Evolutionary conservation across 2,329 filamentous ascomycete genomes (phyloP).

Genomic region (Microsporum audouinii): DNA sequence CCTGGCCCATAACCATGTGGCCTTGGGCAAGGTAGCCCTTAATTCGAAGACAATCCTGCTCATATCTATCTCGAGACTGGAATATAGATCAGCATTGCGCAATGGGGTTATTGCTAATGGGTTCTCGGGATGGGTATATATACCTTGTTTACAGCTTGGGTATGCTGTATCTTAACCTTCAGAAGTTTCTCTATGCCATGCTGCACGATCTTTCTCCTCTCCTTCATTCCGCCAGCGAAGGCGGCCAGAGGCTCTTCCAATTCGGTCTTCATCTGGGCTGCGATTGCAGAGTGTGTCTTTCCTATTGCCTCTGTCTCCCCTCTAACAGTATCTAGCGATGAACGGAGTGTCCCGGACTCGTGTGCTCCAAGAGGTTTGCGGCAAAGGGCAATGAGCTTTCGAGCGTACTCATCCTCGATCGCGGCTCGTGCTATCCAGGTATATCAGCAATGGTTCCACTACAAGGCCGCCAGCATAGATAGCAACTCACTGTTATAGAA

Average conservation of each 20-base stretch:
- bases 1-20: constrained; percentile 99
- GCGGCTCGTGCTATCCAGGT: constrained; percentile 59
- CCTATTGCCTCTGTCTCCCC: constrained; percentile 87
- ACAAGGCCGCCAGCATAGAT: neutral
- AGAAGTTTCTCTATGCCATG: constrained; percentile 85
- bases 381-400: constrained; percentile 74
- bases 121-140: constrained; percentile 16
- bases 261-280: constrained; percentile 89
- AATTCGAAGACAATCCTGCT: constrained; percentile 95
- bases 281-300: constrained; percentile 83
- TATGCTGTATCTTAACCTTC: constrained; percentile 88
- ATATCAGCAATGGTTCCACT: neutral
- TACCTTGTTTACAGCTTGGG: constrained; percentile 81
- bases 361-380: constrained; percentile 81
- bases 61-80: constrained; percentile 80
- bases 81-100: constrained; percentile 10
- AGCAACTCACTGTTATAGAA: constrained; percentile 65
- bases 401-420: constrained; percentile 92
- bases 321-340: constrained; percentile 75
- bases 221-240: constrained; percentile 91
- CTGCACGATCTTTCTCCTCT: constrained; percentile 91
- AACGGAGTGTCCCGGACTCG: constrained; percentile 70
- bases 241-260: constrained; percentile 85
- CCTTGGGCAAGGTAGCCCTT: constrained; percentile 97
- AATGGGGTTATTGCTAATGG: neutral